Conservation (phyloP, 768 basidiomycete species). For the Dioszegia hungarica region DNA sequence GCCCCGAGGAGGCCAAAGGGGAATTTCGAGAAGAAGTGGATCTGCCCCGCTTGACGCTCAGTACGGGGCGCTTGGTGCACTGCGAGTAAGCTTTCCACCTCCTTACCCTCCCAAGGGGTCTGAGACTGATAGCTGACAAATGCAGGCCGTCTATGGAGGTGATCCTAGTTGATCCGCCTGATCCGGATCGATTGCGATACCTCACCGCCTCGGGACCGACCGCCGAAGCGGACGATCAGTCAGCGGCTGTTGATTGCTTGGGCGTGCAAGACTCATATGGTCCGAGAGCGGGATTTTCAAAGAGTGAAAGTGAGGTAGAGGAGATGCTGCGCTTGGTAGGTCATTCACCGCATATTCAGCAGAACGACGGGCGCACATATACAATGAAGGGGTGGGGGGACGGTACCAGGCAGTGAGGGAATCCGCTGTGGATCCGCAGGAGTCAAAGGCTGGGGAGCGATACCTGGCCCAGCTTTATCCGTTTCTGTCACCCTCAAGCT, state of each 20-base stretch:
- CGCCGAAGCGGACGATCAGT: conserved; percentile 37
- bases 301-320: conserved; percentile 9
- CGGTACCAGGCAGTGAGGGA: no score
- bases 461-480: no score
- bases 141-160: conserved; percentile 25
- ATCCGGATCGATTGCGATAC: conserved; percentile 60
- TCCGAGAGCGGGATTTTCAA: no score
- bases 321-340: conserved; percentile 20
- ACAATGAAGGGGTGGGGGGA: not conserved
- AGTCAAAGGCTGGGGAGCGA: no score
- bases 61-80: no score
- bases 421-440: no score
- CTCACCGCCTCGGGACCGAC: conserved; percentile 52
- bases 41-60: no score
- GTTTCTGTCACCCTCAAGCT: no score
- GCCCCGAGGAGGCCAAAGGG: no score
- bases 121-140: not conserved
- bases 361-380: not conserved
- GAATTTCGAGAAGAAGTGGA: no score
- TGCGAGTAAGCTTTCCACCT: no score
- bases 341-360: not conserved
- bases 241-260: conserved; percentile 16
- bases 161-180: conserved; percentile 58
- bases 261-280: conserved; percentile 16
- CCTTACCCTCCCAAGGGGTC: no score